Evolutionary conservation across 495 filamentous ascomycete species (phyloP).

Genomic region (Bryoglossum gracile): DNA sequence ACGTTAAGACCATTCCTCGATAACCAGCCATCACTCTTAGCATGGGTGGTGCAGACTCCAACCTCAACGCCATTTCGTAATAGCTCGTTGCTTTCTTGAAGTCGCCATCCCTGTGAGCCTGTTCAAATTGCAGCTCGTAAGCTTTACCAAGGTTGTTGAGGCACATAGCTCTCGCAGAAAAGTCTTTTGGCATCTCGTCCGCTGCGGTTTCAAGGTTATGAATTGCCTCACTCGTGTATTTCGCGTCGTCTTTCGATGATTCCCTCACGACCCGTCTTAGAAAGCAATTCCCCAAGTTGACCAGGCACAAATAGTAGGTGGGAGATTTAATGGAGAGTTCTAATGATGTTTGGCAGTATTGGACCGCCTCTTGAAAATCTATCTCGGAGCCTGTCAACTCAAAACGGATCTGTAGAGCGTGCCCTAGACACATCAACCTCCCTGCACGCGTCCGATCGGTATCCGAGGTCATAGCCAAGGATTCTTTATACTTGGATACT

Average conservation of each 20-base stretch:
- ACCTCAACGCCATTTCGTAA: neutral
- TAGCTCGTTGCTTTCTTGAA: neutral
- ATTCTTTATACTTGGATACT: neutral
- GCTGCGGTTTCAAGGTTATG: neutral
- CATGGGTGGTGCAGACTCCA: neutral
- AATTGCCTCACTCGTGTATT: neutral
- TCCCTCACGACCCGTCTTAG: neutral
- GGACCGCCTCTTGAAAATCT: neutral
- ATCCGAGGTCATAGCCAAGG: neutral
- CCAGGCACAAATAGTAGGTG: neutral
- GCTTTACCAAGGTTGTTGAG: neutral
- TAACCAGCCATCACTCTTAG: neutral
- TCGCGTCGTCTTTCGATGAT: neutral
- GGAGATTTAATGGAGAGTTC: neutral
- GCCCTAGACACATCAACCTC: neutral
- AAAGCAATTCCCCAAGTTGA: neutral
- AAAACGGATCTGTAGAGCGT: neutral
- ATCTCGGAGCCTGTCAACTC: neutral
- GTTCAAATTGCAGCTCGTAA: neutral
- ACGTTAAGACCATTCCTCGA: neutral
- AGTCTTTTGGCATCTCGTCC: neutral
- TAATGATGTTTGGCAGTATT: neutral
- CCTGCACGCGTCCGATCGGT: neutral
- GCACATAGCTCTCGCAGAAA: neutral
- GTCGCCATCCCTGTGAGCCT: neutral